phyloP scores from a whole-genome alignment of 1,139 yeast species.

The Sugiyamaella paludigena region DNA sequence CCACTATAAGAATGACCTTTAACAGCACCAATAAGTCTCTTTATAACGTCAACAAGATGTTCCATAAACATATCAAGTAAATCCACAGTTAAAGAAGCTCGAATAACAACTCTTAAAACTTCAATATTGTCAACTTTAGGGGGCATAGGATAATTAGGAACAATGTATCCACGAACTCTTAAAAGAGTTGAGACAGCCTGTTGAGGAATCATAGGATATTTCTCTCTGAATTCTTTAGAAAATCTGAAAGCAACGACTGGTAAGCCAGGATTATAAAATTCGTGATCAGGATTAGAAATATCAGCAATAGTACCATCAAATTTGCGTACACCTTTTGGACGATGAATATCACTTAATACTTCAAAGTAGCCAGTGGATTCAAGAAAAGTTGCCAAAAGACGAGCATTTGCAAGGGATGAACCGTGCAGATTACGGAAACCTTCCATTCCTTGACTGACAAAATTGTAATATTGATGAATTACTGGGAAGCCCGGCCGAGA shows the following conservation, averaged over 20 bases:
- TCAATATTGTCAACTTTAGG: slow-evolving; percentile 53
- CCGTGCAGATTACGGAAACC: slow-evolving; percentile 68
- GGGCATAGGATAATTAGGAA: slow-evolving; percentile 88
- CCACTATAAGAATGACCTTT: slow-evolving; percentile 25
- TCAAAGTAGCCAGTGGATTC: slow-evolving; percentile 68
- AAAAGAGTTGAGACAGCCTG: slow-evolving; percentile 67
- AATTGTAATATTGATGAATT: slow-evolving; percentile 80
- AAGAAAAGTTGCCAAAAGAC: slow-evolving; percentile 62
- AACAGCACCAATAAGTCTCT: slow-evolving; percentile 50
- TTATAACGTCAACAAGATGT: slow-evolving; percentile 58
- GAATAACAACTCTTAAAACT: slow-evolving; percentile 80
- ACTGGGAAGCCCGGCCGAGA: slow-evolving; percentile 93
- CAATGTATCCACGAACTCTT: slow-evolving; percentile 80
- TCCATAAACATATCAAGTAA: slow-evolving; percentile 68
- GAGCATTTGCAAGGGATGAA: slow-evolving; percentile 64
- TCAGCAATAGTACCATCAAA: slow-evolving; percentile 23
- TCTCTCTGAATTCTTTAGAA: slow-evolving; percentile 52
- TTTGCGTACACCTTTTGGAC: slow-evolving; percentile 31
- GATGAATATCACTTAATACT: slow-evolving; percentile 75
- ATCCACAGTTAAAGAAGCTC: slow-evolving; percentile 68
- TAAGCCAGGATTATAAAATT: slow-evolving; percentile 63
- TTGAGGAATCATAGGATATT: slow-evolving; percentile 85
- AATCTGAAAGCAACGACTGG: slow-evolving; percentile 89
- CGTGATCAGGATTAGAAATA: slow-evolving; percentile 33
- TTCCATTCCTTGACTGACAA: slow-evolving; percentile 63